Evolutionary conservation across 1,139 yeast species (phyloP).

Genomic region (Debaryomycetaceae sp.): DNA sequence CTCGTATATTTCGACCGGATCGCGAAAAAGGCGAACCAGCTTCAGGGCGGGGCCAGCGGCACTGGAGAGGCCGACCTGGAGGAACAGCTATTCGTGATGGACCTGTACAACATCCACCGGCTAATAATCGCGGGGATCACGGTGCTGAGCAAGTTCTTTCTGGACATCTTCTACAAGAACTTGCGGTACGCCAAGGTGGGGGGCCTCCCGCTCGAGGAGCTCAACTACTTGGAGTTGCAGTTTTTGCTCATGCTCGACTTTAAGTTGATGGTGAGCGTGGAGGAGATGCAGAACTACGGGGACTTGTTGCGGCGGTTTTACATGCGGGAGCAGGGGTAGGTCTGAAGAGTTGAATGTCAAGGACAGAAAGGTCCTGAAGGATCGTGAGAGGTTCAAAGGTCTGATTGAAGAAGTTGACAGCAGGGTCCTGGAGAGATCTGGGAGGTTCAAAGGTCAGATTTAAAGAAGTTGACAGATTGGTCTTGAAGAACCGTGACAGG

Average conservation of each 20-base stretch:
- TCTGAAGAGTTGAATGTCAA: no score
- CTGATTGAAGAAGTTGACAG: no score
- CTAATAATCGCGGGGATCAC: conserved; percentile 94
- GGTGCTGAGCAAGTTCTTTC: conserved; percentile 88
- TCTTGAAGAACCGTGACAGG: no score
- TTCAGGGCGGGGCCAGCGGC: conserved; percentile 12
- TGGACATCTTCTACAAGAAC: conserved; percentile 93
- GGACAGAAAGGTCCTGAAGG: no score
- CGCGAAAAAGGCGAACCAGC: conserved; percentile 72
- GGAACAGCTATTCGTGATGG: conserved; percentile 80
- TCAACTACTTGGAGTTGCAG: conserved; percentile 86
- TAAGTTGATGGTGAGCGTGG: conserved; percentile 75
- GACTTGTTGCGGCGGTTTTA: conserved; percentile 78
- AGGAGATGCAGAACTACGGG: conserved; percentile 86
- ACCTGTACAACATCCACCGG: conserved; percentile 89
- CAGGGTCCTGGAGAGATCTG: no score
- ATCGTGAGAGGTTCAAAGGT: no score
- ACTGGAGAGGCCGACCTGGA: conserved; percentile 5
- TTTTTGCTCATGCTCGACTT: conserved; percentile 79
- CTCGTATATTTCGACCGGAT: conserved; percentile 91
- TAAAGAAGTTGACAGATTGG: no score
- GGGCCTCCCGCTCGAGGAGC: conserved; percentile 87
- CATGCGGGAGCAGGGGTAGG: conserved; percentile 53
- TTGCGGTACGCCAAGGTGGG: conserved; percentile 96
- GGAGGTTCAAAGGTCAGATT: no score